These are phyloP conservation scores for Phytopythium kandeliae DNA, from an alignment of 352 stramenopile species.

Conservation along the genomic window DNA sequence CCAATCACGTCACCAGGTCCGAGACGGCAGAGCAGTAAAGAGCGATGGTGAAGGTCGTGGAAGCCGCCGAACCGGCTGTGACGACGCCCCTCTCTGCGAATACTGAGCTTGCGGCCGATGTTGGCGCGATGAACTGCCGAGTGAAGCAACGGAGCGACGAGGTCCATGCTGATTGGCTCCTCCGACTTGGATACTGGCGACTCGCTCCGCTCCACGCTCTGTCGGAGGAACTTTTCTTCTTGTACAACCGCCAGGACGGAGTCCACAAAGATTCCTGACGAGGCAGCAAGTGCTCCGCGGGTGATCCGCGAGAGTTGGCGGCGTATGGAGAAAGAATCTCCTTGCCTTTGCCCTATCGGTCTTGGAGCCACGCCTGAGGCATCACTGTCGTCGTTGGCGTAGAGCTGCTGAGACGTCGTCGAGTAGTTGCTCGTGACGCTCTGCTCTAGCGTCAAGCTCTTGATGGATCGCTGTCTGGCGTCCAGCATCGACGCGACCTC, in stretches of 20 bases:
- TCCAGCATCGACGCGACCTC: conserved; percentile 33
- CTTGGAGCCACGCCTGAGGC: not conserved
- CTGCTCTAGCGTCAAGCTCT: conserved; percentile 46
- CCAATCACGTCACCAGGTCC: conserved; percentile 40
- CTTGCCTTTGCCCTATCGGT: not conserved
- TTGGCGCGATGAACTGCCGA: conserved; percentile 8
- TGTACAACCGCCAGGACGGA: conserved; percentile 49
- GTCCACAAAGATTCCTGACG: conserved; percentile 29
- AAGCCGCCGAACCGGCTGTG: not conserved
- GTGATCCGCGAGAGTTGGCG: conserved; percentile 8
- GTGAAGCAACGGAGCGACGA: conserved; percentile 2
- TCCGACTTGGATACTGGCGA: not conserved
- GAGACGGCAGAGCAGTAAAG: conserved; percentile 34
- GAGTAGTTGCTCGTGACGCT: conserved; percentile 66
- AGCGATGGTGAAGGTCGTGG: not conserved
- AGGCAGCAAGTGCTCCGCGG: not conserved
- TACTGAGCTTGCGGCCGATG: conserved; percentile 11
- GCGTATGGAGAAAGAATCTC: conserved; percentile 5
- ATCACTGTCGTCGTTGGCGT: conserved; percentile 6
- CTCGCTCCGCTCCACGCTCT: not conserved
- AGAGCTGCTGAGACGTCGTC: conserved; percentile 58
- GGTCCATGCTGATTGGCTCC: not conserved
- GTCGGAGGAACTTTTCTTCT: conserved; percentile 15
- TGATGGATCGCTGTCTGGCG: conserved; percentile 49
- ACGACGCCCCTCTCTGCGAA: not conserved